phyloP scores from a whole-genome alignment of 2,329 filamentous ascomycete genomes.

The Zarea fungicola region DNA sequence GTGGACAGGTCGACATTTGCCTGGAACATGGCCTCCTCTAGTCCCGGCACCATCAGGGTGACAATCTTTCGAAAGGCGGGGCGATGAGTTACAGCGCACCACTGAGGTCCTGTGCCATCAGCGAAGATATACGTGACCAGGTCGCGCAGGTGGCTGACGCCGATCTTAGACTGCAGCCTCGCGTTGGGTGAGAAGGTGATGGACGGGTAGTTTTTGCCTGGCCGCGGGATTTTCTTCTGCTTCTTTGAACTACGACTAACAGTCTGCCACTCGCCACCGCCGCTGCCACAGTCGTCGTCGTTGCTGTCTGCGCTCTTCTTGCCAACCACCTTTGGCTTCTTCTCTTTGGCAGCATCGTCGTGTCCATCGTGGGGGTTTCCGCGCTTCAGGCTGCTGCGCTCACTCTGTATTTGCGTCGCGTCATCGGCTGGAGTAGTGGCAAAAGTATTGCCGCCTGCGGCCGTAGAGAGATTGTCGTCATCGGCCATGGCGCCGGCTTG shows the following conservation, averaged over 20 bases:
- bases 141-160: slow-evolving; percentile 57
- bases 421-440: not conserved
- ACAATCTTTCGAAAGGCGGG: slow-evolving; percentile 73
- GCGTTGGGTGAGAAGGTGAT: slow-evolving; percentile 54
- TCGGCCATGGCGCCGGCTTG: slow-evolving; percentile 2
- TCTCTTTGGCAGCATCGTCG: not conserved
- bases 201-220: slow-evolving; percentile 52
- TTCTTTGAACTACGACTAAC: slow-evolving; percentile 53
- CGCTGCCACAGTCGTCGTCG: slow-evolving; percentile 24
- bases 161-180: slow-evolving; percentile 57
- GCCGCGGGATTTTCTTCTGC: slow-evolving; percentile 54
- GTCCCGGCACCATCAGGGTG: slow-evolving; percentile 82
- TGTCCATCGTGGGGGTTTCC: slow-evolving; percentile 39
- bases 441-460: not conserved
- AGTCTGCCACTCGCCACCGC: slow-evolving; percentile 46
- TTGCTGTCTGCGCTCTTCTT: slow-evolving; percentile 21
- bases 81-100: slow-evolving; percentile 58
- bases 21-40: slow-evolving; percentile 88
- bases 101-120: slow-evolving; percentile 59
- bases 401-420: slow-evolving; percentile 21
- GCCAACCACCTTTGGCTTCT: no score
- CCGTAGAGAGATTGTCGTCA: not conserved
- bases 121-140: slow-evolving; percentile 63
- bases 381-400: slow-evolving; percentile 43
- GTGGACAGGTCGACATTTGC: slow-evolving; percentile 45